Evolutionary conservation across 306 rosid species (phyloP).

Genomic region (Betula pendula): DNA sequence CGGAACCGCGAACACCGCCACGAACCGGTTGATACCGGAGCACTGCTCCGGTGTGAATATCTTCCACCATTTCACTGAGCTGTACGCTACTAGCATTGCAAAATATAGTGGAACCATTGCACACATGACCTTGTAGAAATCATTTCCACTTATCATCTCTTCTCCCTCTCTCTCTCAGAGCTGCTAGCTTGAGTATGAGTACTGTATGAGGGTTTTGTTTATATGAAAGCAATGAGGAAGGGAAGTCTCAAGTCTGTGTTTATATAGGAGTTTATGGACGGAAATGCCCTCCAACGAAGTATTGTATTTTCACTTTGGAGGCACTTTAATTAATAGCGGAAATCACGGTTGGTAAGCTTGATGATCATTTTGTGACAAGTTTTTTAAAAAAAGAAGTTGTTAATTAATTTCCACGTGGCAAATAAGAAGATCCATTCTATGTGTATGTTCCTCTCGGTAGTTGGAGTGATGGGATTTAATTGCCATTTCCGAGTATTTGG

Average conservation of each 20-base stretch:
- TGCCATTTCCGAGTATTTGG: background rate
- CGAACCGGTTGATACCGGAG: conserved; percentile 52
- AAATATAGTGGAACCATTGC: conserved; percentile 51
- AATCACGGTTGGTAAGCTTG: background rate
- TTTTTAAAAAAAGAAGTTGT: no score
- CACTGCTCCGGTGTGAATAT: conserved; percentile 46
- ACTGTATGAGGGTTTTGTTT: no score
- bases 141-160: conserved; percentile 33
- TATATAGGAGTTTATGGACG: conserved; percentile 8
- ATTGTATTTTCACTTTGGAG: background rate
- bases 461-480: background rate
- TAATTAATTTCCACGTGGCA: conserved; percentile 3
- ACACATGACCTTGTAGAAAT: conserved; percentile 51
- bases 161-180: background rate
- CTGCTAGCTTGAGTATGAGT: no score
- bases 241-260: no score
- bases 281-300: conserved; percentile 5
- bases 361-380: background rate
- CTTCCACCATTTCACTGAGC: conserved; percentile 47
- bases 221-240: background rate
- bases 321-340: background rate
- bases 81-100: conserved; percentile 47
- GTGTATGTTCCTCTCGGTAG: conserved; percentile 1
- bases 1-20: conserved; percentile 48
- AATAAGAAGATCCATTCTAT: background rate